Base-by-base conservation (phyloP, 202 grass and related monocot genomes). In the Bolboschoenoplectus hybrid region DNA sequence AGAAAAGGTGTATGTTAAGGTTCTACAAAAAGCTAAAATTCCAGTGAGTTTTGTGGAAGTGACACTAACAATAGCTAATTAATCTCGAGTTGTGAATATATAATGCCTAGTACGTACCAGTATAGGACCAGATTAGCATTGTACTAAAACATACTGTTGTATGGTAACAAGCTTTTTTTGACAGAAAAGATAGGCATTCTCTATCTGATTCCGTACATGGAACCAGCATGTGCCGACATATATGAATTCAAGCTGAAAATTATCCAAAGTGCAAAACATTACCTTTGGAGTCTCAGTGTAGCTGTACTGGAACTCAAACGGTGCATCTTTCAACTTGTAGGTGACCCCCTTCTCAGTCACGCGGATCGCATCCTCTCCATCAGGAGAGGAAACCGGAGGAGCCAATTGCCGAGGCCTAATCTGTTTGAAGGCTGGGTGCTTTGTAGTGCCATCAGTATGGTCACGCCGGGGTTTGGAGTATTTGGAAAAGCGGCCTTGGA, bases 271-370 rank as follows among this genome's bases (percentile, higher is more conserved):
- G 47, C 11, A 53, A 83, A 19, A 56, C 44, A 83, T 90, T 63
- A 87, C 89, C 85, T 87, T 90, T 0, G 95, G 95, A 10, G 93
- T 86, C 72, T 98, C 95, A 1, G 95, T 98, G 87, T 98, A 98
- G 56, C 95, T 98, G 44, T 98, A 98, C 87, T 95, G 95, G 73
- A 98, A 98, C 80, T 93, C 95, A 63, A 98, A 98, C 0, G 95
- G 95, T 43, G 95, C 95, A 63, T 88, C 91, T 13, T 91, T 83
- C 32, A 98, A 84, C 88, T 34, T 89, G 63, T 98, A 98, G 0
- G 90, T 34, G 26, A 98, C 67, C 53, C 95, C 93, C 10, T 90
- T 88, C 9, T 98, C 88, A 17, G 87, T 90, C 40, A 95, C 81
- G 66, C 83, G 86, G 44, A 91, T 49, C 3, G 79, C 68, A 11